These are phyloP conservation scores for Fusarium chaquense DNA, from an alignment of 2,329 filamentous ascomycete species.

Conservation along the genomic window DNA sequence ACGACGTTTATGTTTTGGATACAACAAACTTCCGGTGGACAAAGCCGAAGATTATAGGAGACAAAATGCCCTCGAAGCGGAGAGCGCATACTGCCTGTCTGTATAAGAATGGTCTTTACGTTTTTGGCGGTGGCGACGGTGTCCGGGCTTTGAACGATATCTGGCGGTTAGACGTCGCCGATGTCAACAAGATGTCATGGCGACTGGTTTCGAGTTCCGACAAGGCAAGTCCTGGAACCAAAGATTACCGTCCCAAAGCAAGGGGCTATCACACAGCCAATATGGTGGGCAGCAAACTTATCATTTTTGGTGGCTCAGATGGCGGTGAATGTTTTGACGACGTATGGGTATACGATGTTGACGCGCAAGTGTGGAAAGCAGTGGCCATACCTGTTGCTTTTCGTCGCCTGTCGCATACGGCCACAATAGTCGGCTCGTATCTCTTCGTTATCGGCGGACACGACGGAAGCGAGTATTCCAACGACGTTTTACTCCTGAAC, in stretches of 20 bases:
- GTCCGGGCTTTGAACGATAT: conserved; percentile 78
- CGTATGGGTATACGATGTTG: conserved; percentile 79
- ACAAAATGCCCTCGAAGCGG: conserved; percentile 69
- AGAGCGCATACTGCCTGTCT: conserved; percentile 78
- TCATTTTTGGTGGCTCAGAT: conserved; percentile 77
- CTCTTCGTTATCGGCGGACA: conserved; percentile 78
- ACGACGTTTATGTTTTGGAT: conserved; percentile 78
- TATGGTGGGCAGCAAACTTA: conserved; percentile 78
- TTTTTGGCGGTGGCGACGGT: conserved; percentile 79
- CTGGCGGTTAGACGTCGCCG: conserved; percentile 77
- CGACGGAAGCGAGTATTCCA: conserved; percentile 76
- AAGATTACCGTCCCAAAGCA: conserved; percentile 68
- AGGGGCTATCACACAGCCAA: conserved; percentile 79
- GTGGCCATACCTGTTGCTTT: conserved; percentile 71
- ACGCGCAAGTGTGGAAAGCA: conserved; percentile 68
- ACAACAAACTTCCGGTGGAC: conserved; percentile 77
- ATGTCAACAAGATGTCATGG: conserved; percentile 76
- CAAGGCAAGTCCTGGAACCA: conserved; percentile 48
- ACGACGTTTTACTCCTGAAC: conserved; percentile 76
- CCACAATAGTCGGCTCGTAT: conserved; percentile 77
- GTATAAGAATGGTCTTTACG: conserved; percentile 77
- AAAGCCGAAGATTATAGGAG: conserved; percentile 69
- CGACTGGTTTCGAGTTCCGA: conserved; percentile 68
- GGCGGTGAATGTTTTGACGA: conserved; percentile 79
- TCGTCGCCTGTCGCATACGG: conserved; percentile 74